Conservation (phyloP, 768 basidiomycete genomes). For the Trametes elegans region DNA sequence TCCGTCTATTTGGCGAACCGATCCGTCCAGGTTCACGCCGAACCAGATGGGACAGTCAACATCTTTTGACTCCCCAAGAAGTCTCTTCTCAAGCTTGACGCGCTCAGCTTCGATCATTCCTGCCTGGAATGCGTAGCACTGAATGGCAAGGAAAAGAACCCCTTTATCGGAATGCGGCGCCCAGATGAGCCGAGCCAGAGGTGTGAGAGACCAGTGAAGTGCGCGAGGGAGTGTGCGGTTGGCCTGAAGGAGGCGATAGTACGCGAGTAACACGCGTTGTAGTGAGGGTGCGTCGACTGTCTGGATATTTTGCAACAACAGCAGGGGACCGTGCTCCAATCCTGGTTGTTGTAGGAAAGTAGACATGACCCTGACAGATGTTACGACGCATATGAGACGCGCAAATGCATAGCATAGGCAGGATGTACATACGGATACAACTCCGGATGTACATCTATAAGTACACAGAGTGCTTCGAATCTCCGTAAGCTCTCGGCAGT, state of each 20-base stretch:
- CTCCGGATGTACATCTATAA: slow-evolving; percentile 70
- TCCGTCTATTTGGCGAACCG: slow-evolving; percentile 54
- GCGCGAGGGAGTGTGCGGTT: slow-evolving; percentile 66
- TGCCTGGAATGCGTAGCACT: slow-evolving; percentile 73
- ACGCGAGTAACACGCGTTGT: slow-evolving; percentile 71
- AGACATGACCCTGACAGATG: slow-evolving; percentile 50
- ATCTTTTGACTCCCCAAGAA: slow-evolving; percentile 57
- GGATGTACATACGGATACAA: slow-evolving; percentile 58
- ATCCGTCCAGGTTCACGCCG: slow-evolving; percentile 49
- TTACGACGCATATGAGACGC: slow-evolving; percentile 11
- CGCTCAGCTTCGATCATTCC: slow-evolving; percentile 80
- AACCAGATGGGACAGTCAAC: slow-evolving; percentile 65
- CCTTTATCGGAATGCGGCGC: slow-evolving; percentile 61
- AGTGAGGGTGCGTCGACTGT: slow-evolving; percentile 45
- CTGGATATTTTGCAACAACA: slow-evolving; percentile 29
- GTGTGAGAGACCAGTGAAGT: slow-evolving; percentile 55
- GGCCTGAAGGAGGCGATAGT: slow-evolving; percentile 75
- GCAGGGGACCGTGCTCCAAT: slow-evolving; percentile 51
- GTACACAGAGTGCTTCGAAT: slow-evolving; percentile 56
- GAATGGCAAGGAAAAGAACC: slow-evolving; percentile 67
- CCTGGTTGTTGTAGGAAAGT: slow-evolving; percentile 43
- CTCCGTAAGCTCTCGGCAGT: slow-evolving; percentile 47
- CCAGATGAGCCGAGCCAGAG: slow-evolving; percentile 42
- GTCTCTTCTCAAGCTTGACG: slow-evolving; percentile 56
- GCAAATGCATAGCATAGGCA: slow-evolving; percentile 1